Percentiles rank a stretch among this genome's conserved stretches.
phyloP scores from a whole-genome alignment of 805 yeast species.

The Candida suzukii region DNA sequence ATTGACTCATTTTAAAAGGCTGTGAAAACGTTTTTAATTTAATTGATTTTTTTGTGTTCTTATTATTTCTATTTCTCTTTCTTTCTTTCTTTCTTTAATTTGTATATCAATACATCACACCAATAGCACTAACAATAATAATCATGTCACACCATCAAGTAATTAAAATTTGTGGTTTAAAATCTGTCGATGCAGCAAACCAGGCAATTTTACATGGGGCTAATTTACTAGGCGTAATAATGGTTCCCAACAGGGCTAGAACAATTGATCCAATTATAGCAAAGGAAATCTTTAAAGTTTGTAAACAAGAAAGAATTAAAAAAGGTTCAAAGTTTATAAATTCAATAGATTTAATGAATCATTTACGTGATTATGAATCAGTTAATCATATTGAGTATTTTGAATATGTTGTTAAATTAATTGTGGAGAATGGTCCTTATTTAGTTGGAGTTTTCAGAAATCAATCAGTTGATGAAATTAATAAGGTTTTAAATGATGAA shows the following conservation, averaged over 20 bases:
- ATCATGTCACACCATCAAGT: conserved; percentile 23
- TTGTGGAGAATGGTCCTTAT: conserved; percentile 46
- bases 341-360: conserved; percentile 19
- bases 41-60: too few relatives aligned
- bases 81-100: too few relatives aligned
- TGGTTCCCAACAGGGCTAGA: conserved; percentile 78
- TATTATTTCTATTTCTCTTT: too few relatives aligned
- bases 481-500: conserved; percentile 32
- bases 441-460: conserved; percentile 89
- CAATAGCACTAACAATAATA: too few relatives aligned
- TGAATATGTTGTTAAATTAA: conserved; percentile 15
- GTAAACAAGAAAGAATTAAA: conserved; percentile 14
- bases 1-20: too few relatives aligned
- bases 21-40: too few relatives aligned
- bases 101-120: too few relatives aligned
- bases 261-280: conserved; percentile 51
- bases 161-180: conserved; percentile 86
- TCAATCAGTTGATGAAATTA: conserved; percentile 62
- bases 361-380: conserved; percentile 11
- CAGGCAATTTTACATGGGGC: conserved; percentile 68
- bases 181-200: conserved; percentile 60
- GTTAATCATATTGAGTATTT: conserved; percentile 28
- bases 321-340: conserved; percentile 8
- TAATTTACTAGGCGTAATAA: conserved; percentile 71
- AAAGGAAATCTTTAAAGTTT: conserved; percentile 30